phyloP scores from a whole-genome alignment of 2,329 filamentous ascomycete species.

The Pseudodiploospora longispora region DNA sequence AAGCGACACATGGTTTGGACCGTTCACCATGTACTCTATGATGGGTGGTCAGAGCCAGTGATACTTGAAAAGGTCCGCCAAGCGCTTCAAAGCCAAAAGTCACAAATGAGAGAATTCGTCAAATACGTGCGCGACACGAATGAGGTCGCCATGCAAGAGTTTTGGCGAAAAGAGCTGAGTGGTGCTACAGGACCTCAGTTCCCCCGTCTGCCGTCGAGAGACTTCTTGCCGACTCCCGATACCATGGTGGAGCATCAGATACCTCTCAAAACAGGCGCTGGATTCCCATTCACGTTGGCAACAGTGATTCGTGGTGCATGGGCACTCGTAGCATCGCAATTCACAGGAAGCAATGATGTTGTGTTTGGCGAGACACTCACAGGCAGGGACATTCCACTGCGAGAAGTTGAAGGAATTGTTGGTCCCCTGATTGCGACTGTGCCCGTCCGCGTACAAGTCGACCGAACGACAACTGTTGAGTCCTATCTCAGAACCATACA shows the following conservation, averaged over 20 bases:
- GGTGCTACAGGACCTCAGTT: neutral
- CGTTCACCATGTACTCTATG: constrained; percentile 31
- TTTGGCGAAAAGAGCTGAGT: constrained; percentile 2
- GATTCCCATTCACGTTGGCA: constrained; percentile 7
- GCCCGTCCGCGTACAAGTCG: constrained; percentile 14
- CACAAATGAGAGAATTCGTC: constrained; percentile 5
- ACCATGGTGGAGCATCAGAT: neutral
- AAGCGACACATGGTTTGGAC: constrained; percentile 23
- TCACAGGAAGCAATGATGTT: constrained; percentile 13
- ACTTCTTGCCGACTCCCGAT: neutral
- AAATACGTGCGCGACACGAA: constrained; percentile 7
- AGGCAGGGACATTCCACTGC: constrained; percentile 18
- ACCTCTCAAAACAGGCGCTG: neutral
- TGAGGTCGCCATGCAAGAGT: constrained; percentile 19
- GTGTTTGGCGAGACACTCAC: constrained; percentile 18
- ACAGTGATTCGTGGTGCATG: constrained; percentile 16
- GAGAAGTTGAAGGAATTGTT: constrained; percentile 16
- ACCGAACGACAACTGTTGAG: constrained; percentile 4
- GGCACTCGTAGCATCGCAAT: constrained; percentile 14
- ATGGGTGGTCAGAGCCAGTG: constrained; percentile 24
- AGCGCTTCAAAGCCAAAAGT: constrained; percentile 8
- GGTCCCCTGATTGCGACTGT: constrained; percentile 23
- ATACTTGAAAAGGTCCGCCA: constrained; percentile 19
- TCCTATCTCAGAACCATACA: constrained; percentile 16
- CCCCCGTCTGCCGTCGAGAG: neutral